Conservation (phyloP, 768 basidiomycete species). For the Cyclocybe cylindracea region DNA sequence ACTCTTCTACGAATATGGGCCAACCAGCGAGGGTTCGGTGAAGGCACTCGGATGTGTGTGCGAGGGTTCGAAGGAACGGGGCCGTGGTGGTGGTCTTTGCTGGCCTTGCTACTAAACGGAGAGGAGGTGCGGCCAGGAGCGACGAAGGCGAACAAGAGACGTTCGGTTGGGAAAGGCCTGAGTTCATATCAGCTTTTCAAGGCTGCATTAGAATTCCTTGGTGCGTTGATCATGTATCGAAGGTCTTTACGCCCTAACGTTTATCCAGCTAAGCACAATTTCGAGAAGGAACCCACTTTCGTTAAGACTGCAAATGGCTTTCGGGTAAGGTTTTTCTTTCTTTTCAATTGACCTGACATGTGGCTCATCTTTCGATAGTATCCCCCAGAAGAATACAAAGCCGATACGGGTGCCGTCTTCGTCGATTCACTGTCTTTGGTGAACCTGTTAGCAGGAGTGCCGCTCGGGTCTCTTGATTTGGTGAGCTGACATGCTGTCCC, state of each 20-base stretch:
- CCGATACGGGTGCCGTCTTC: constrained; percentile 57
- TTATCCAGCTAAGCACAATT: constrained; percentile 68
- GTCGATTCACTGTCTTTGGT: constrained; percentile 77
- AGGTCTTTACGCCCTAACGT: neutral
- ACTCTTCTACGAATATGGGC: constrained; percentile 89
- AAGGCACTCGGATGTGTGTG: constrained; percentile 55
- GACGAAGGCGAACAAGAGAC: constrained; percentile 39
- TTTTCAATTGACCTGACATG: neutral
- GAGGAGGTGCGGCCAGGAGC: constrained; percentile 50
- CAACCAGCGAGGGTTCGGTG: constrained; percentile 77
- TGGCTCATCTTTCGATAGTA: constrained; percentile 40
- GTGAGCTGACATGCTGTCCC: constrained; percentile 38
- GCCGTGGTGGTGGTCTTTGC: constrained; percentile 65
- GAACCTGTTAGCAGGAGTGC: constrained; percentile 78
- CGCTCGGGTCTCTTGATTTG: constrained; percentile 75
- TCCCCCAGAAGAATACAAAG: constrained; percentile 54
- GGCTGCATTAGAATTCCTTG: constrained; percentile 80
- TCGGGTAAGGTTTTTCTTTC: constrained; percentile 39
- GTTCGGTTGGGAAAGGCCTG: constrained; percentile 73
- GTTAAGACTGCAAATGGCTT: constrained; percentile 58
- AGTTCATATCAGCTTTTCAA: constrained; percentile 92
- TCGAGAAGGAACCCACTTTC: constrained; percentile 55
- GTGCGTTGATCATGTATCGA: constrained; percentile 41
- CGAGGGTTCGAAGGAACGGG: constrained; percentile 73
- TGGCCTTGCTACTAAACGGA: constrained; percentile 65